These are phyloP conservation scores for Liquidambar formosana DNA, from an alignment of 164 flowering plant species.

Conservation along the genomic window DNA sequence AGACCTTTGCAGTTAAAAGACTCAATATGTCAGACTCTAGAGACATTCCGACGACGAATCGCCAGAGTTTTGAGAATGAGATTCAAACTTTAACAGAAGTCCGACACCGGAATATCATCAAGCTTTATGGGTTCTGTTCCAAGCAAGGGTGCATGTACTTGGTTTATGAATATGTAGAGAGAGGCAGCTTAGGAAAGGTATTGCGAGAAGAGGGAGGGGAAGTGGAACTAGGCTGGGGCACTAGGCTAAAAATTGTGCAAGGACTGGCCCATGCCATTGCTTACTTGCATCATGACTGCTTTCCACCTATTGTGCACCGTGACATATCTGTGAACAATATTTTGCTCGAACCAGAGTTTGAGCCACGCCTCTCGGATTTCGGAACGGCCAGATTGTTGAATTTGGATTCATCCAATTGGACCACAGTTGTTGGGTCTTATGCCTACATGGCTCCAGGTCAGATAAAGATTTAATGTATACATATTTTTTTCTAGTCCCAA, in stretches of 20 bases:
- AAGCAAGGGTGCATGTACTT: slow-evolving; percentile 36
- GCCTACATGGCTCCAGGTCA: slow-evolving; percentile 82
- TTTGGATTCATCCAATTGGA: slow-evolving; percentile 52
- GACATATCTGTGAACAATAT: slow-evolving; percentile 58
- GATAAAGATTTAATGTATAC: neutral
- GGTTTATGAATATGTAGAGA: slow-evolving; percentile 61
- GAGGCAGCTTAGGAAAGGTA: slow-evolving; percentile 51
- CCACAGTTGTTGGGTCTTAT: slow-evolving; percentile 54
- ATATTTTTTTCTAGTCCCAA: neutral
- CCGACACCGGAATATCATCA: slow-evolving; percentile 67
- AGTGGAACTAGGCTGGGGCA: slow-evolving; percentile 43
- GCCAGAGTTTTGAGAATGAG: slow-evolving; percentile 56
- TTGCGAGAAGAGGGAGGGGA: slow-evolving; percentile 29
- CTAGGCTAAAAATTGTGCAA: slow-evolving; percentile 48
- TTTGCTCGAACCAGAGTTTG: slow-evolving; percentile 46
- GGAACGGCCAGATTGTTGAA: slow-evolving; percentile 57
- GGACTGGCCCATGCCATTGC: slow-evolving; percentile 74
- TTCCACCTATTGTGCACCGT: slow-evolving; percentile 58
- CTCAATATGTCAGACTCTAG: slow-evolving; percentile 37
- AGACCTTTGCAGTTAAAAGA: slow-evolving; percentile 55
- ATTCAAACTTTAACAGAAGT: slow-evolving; percentile 49
- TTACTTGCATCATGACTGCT: slow-evolving; percentile 73
- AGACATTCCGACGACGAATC: slow-evolving; percentile 28
- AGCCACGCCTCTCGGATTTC: slow-evolving; percentile 58
- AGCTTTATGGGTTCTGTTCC: slow-evolving; percentile 61